Evolutionary conservation across 179 eudicot genomes (phyloP).

Genomic region (Actinidia chinensis): DNA sequence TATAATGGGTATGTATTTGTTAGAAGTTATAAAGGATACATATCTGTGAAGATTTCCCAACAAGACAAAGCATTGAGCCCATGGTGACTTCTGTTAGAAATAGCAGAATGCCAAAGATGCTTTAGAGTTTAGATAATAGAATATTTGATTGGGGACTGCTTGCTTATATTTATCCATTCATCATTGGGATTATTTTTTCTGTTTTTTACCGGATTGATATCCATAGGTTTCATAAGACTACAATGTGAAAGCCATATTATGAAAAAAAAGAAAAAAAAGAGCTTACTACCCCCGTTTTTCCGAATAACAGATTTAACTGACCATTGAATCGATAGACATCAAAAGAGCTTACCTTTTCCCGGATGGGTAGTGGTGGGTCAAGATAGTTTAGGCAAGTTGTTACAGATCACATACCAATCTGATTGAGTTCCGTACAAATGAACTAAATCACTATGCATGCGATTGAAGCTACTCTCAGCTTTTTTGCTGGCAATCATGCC

Average conservation of each 20-base stretch:
- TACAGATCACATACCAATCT: too few species aligned
- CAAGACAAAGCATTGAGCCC: slow-evolving; percentile 34
- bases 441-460: too few species aligned
- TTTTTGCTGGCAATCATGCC: too few species aligned
- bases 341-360: too few species aligned
- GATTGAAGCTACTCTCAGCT: too few species aligned
- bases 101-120: neutral
- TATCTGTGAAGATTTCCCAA: slow-evolving; percentile 76
- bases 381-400: too few species aligned
- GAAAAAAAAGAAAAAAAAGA: neutral
- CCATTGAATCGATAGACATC: too few species aligned
- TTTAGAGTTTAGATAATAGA: neutral
- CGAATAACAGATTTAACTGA: too few species aligned
- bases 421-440: too few species aligned
- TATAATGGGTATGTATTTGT: neutral
- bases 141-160: neutral
- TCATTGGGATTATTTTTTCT: slow-evolving; percentile 33
- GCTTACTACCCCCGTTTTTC: too few species aligned
- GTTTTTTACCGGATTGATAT: slow-evolving; percentile 48
- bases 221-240: slow-evolving; percentile 92
- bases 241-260: slow-evolving; percentile 16
- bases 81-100: neutral
- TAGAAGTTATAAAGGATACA: slow-evolving; percentile 57
- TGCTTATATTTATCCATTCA: slow-evolving; percentile 86
- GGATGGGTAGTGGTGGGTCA: too few species aligned